phyloP scores from a whole-genome alignment of 352 stramenopile genomes.

The Phytophthora sp. region DNA sequence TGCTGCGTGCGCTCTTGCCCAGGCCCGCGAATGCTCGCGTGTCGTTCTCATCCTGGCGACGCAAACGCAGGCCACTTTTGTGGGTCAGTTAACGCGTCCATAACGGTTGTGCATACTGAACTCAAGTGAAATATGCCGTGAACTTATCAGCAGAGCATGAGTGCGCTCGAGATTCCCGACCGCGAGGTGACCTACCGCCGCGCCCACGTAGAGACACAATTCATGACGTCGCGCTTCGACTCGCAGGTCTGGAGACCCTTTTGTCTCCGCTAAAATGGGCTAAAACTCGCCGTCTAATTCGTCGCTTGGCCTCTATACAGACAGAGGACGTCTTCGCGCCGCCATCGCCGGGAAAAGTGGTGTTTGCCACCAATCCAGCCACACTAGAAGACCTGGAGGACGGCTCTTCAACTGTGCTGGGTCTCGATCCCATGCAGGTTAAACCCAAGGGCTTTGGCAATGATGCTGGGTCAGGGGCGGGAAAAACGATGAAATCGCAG shows the following conservation, averaged over 20 bases:
- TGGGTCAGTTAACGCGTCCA: conserved; percentile 12
- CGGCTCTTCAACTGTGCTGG: conserved; percentile 27
- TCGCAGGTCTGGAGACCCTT: conserved; percentile 45
- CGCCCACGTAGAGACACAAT: conserved; percentile 54
- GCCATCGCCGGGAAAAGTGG: conserved; percentile 35
- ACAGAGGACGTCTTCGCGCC: conserved; percentile 40
- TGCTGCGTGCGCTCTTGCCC: neutral
- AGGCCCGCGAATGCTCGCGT: neutral
- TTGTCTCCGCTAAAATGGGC: neutral
- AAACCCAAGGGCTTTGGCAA: conserved; percentile 39
- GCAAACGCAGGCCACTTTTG: conserved; percentile 2
- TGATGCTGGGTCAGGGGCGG: conserved; percentile 22
- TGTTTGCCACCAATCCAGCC: conserved; percentile 40
- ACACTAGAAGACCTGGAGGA: conserved; percentile 49
- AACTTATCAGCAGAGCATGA: conserved; percentile 48
- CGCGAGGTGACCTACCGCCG: conserved; percentile 74
- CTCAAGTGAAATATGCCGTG: conserved; percentile 19
- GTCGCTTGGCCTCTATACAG: conserved; percentile 16
- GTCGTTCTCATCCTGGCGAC: neutral
- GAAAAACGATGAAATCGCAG: conserved; percentile 18
- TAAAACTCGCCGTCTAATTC: conserved; percentile 8
- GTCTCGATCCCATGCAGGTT: conserved; percentile 10
- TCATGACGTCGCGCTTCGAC: conserved; percentile 65
- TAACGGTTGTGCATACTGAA: conserved; percentile 21
- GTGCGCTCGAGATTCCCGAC: conserved; percentile 48